phyloP scores from a whole-genome alignment of 2,329 filamentous ascomycete species.

The Acephala macrosclerotiorum region DNA sequence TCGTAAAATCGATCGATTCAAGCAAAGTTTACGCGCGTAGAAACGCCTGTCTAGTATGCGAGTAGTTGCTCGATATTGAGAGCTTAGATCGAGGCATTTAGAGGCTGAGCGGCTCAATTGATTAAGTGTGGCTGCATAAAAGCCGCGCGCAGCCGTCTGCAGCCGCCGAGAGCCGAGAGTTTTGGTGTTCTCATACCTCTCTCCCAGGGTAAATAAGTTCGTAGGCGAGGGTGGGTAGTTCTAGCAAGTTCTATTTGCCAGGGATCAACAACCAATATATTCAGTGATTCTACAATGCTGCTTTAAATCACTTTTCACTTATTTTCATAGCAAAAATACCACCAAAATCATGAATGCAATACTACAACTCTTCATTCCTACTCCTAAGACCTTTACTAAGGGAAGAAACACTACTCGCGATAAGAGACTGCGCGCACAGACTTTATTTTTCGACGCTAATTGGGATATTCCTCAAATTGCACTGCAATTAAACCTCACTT shows the following conservation, averaged over 20 bases:
- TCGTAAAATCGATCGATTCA: too few species aligned
- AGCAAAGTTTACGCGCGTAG: too few species aligned
- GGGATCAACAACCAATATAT: background rate
- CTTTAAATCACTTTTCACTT: slow-evolving; percentile 1
- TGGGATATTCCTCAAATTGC: slow-evolving; percentile 23
- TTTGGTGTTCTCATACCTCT: too few species aligned
- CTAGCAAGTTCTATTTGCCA: background rate
- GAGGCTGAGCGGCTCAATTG: too few species aligned
- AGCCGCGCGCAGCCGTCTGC: too few species aligned
- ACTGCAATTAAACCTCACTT: slow-evolving; percentile 22
- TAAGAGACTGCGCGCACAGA: slow-evolving; percentile 22
- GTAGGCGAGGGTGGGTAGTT: too few species aligned
- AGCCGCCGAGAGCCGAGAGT: too few species aligned
- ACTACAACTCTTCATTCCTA: background rate
- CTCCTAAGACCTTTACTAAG: background rate
- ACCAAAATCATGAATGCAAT: background rate
- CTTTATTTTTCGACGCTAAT: slow-evolving; percentile 22
- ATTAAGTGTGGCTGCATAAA: too few species aligned
- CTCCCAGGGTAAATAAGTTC: too few species aligned
- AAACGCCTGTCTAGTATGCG: too few species aligned
- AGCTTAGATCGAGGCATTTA: too few species aligned
- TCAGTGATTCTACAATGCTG: background rate
- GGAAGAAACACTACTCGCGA: slow-evolving; percentile 19
- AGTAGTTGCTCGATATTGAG: too few species aligned
- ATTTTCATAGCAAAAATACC: background rate